A percentile compares a stretch with the other conserved stretches of the same genome.
Conservation (phyloP, 1,284 basidiomycete species). For the Microbotryomycetes sp. region DNA sequence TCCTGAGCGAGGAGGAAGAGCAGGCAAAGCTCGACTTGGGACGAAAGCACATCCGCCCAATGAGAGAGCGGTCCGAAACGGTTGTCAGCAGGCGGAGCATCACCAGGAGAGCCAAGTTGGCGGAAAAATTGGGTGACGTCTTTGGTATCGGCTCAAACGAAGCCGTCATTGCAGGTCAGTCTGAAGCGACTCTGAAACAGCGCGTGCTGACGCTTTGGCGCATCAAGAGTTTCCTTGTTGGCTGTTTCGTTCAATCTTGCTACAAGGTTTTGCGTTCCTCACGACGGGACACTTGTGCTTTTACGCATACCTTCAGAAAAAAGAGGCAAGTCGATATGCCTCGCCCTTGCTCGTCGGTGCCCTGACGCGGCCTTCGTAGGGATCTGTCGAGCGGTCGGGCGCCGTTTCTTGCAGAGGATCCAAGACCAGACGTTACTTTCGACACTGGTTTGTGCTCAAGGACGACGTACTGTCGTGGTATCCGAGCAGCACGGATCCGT, state of each 20-base stretch:
- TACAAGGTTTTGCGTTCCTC: slow-evolving; percentile 95
- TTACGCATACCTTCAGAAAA: slow-evolving; percentile 85
- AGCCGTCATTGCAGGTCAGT: slow-evolving; percentile 71
- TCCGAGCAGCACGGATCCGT: slow-evolving; percentile 89
- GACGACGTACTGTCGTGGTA: slow-evolving; percentile 93
- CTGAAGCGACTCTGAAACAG: too few relatives aligned
- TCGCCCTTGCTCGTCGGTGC: slow-evolving; percentile 6
- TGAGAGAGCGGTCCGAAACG: slow-evolving; percentile 46
- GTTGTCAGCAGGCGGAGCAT: slow-evolving; percentile 63
- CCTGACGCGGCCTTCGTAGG: slow-evolving; percentile 46
- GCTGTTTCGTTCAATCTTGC: slow-evolving; percentile 52
- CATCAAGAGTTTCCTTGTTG: slow-evolving; percentile 47
- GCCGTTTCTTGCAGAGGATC: slow-evolving; percentile 25
- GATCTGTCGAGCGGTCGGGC: slow-evolving; percentile 66
- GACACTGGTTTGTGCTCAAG: slow-evolving; percentile 89
- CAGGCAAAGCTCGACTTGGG: slow-evolving; percentile 48
- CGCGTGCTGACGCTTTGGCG: slow-evolving; percentile 45
- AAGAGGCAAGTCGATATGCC: slow-evolving; percentile 55
- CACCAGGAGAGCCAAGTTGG: slow-evolving; percentile 63
- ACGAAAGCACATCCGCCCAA: slow-evolving; percentile 42
- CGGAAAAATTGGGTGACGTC: slow-evolving; percentile 74
- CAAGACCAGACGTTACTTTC: slow-evolving; percentile 77
- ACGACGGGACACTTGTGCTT: slow-evolving; percentile 89
- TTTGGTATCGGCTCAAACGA: slow-evolving; percentile 70
- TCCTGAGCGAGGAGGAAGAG: slow-evolving; percentile 41